Evolutionary conservation across 1,139 yeast genomes (phyloP).

Genomic region (Geotrichum carabidarum): DNA sequence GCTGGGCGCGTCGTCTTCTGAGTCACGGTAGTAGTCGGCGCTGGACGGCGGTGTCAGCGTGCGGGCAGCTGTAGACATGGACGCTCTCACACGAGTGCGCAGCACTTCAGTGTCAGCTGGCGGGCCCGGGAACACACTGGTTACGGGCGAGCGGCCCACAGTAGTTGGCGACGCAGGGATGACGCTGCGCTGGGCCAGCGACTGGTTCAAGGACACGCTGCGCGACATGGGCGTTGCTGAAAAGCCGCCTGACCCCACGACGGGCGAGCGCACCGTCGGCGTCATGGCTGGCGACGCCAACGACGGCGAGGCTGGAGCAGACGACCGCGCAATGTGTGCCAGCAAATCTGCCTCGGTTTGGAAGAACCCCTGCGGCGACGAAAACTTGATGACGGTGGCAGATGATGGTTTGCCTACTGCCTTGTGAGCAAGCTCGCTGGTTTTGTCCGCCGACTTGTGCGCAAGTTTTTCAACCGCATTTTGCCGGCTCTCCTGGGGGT

Average conservation of each 20-base stretch:
- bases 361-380: conserved; percentile 20
- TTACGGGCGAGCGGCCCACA: conserved; percentile 19
- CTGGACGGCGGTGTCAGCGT: conserved; percentile 11
- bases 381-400: conserved; percentile 16
- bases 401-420: conserved; percentile 13
- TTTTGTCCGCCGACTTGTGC: conserved; percentile 22
- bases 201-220: conserved; percentile 1
- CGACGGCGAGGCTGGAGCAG: not conserved
- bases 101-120: conserved; percentile 15
- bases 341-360: conserved; percentile 18
- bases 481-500: conserved; percentile 16
- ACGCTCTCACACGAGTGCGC: conserved; percentile 20
- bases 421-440: conserved; percentile 19
- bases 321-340: not conserved
- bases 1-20: not conserved
- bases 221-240: not conserved
- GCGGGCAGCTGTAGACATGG: conserved; percentile 21
- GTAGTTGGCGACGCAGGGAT: not conserved
- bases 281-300: not conserved
- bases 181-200: not conserved
- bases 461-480: conserved; percentile 19
- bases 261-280: not conserved
- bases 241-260: not conserved
- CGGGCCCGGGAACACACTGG: conserved; percentile 8
- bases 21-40: not conserved